Conservation (phyloP, 2,329 filamentous ascomycete species). For the Diaporthe eres region DNA sequence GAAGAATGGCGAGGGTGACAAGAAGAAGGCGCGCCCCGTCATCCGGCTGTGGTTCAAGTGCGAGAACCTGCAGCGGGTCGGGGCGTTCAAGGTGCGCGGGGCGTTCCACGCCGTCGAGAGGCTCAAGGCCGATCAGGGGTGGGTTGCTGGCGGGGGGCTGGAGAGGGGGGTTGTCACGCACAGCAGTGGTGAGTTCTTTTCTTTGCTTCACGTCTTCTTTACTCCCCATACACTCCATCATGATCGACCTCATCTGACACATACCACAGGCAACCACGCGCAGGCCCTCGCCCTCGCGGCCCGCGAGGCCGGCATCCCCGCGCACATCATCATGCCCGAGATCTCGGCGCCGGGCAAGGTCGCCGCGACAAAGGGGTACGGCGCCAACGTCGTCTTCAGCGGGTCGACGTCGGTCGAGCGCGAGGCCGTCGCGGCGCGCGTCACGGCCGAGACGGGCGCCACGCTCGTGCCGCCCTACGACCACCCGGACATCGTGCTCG, state of each 20-base stretch:
- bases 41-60: slow-evolving; percentile 93
- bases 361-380: slow-evolving; percentile 83
- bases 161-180: slow-evolving; percentile 87
- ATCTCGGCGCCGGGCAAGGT: slow-evolving; percentile 91
- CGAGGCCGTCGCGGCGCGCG: slow-evolving; percentile 79
- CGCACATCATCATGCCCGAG: slow-evolving; percentile 92
- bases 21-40: slow-evolving; percentile 71
- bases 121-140: slow-evolving; percentile 73
- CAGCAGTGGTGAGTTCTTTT: slow-evolving; percentile 77
- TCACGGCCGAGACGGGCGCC: slow-evolving; percentile 80
- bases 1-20: slow-evolving; percentile 34
- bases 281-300: slow-evolving; percentile 93
- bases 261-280: slow-evolving; percentile 84
- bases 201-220: slow-evolving; percentile 18
- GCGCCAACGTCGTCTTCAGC: slow-evolving; percentile 83
- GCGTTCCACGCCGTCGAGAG: slow-evolving; percentile 88
- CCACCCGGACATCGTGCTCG: slow-evolving; percentile 90
- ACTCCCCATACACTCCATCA: neutral
- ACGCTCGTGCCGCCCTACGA: slow-evolving; percentile 91
- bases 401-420: slow-evolving; percentile 86
- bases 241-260: neutral
- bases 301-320: slow-evolving; percentile 78
- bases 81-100: slow-evolving; percentile 92
- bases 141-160: slow-evolving; percentile 71
- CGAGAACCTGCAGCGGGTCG: slow-evolving; percentile 91